Evolutionary conservation across 2,329 filamentous ascomycete species (phyloP), one percentile per base, ranked within the genome.

Genomic region (Fusarium sp.): DNA sequence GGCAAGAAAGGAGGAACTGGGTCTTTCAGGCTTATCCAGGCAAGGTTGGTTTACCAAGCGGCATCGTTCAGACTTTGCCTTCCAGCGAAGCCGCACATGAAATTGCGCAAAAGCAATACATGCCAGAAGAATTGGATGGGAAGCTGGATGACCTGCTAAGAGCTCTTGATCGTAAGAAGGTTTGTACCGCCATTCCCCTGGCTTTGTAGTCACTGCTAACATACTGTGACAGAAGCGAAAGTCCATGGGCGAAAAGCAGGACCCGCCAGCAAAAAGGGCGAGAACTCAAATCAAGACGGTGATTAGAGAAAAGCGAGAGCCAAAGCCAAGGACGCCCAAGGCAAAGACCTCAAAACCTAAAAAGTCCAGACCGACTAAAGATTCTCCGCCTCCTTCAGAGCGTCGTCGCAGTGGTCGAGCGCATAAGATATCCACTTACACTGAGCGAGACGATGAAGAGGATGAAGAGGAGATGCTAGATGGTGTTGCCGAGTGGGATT

Each of bases 1-100:
- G 92, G 85, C 93, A 96, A 78, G 94, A 97, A 68, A 87, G 91
- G 72, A 93, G 92, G 77, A 91, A 90, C 44, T 98, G 95, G 91
- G 91, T 88, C 44, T 91, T 98, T 77, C 92, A 96, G 76, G 91
- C 92, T 2, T 97, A 91, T 79, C 89, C 94, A 0, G 90, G 88
- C 45, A 97, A 97, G 80, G 87, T 96, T 63, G 90, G 92, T 18
- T 82, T 98, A 62, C 94, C 96, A 1, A 87, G 88, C 29, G 92
- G 92, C 2, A 85, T 98, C 18, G 98, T 96, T 79, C 86, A 87
- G 18, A 85, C 89, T 6, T 86, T 98, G 69, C 87, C 90, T 22
- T 93, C 88, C 66, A 94, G 97, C 75, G 88, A 91, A 30, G 87
- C 90, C 51, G 94, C 94, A 1, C 92, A 96, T 76, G 89, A 93